A percentile compares a stretch with the other conserved stretches of the same genome.
Evolutionary conservation across 768 basidiomycete genomes (phyloP).

Genomic region (Termitomyces sp.): DNA sequence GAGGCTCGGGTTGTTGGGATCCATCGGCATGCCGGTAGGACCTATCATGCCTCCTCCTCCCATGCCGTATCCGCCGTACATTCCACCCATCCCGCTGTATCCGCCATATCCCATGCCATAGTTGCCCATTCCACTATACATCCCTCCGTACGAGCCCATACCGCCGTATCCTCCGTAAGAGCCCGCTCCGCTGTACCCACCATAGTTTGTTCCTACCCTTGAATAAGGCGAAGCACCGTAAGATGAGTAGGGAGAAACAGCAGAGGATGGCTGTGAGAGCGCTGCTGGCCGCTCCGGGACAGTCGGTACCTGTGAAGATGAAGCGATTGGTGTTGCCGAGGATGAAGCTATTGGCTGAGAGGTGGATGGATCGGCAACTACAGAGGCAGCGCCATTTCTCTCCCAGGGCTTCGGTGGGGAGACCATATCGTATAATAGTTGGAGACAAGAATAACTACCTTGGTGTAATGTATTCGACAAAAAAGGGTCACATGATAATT

Average conservation of each 20-base stretch:
- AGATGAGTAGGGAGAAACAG: slow-evolving; percentile 38
- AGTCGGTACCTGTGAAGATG: slow-evolving; percentile 23
- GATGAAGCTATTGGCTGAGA: slow-evolving; percentile 21
- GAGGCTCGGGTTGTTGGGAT: slow-evolving; percentile 57
- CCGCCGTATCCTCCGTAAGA: slow-evolving; percentile 14
- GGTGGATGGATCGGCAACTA: slow-evolving; percentile 19
- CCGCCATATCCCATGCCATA: slow-evolving; percentile 29
- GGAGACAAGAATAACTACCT: neutral
- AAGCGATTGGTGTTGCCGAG: slow-evolving; percentile 16
- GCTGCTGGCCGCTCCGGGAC: slow-evolving; percentile 62
- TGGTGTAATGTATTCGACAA: neutral
- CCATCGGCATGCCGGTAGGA: slow-evolving; percentile 42
- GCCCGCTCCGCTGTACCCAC: slow-evolving; percentile 24
- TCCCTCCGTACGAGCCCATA: slow-evolving; percentile 17
- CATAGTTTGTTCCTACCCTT: slow-evolving; percentile 28
- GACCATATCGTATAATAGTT: slow-evolving; percentile 40
- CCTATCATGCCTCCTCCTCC: slow-evolving; percentile 30
- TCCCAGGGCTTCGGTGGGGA: slow-evolving; percentile 94
- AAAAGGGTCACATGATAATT: slow-evolving; percentile 1
- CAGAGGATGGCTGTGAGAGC: slow-evolving; percentile 33
- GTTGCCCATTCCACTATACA: slow-evolving; percentile 23
- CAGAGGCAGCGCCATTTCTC: slow-evolving; percentile 39
- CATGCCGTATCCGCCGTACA: slow-evolving; percentile 25
- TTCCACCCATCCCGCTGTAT: slow-evolving; percentile 27
- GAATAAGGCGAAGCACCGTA: slow-evolving; percentile 39